Conservation (phyloP, 1,139 yeast species). For the Trichomonascaceae sp. region DNA sequence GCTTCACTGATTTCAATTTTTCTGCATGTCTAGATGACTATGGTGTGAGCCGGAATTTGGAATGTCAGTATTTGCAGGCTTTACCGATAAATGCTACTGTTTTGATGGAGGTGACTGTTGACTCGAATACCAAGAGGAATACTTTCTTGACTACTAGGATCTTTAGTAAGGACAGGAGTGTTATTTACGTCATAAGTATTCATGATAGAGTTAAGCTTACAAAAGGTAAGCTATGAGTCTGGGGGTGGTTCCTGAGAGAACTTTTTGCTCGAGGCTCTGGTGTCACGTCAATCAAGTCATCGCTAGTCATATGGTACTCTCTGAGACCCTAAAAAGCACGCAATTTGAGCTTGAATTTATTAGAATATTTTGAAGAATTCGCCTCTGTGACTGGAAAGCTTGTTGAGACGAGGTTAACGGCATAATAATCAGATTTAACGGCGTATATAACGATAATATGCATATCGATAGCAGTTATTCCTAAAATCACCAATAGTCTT, state of each 20-base stretch:
- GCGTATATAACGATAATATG: too few relatives aligned
- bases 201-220: slow-evolving; percentile 29
- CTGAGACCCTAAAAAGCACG: too few relatives aligned
- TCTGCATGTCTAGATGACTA: slow-evolving; percentile 14
- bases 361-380: too few relatives aligned
- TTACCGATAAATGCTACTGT: slow-evolving; percentile 25
- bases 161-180: slow-evolving; percentile 18
- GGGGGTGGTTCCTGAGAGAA: too few relatives aligned
- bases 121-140: slow-evolving; percentile 26
- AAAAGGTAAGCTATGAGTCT: slow-evolving; percentile 6
- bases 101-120: slow-evolving; percentile 20
- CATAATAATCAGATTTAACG: not conserved
- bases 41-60: slow-evolving; percentile 28
- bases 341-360: too few relatives aligned
- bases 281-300: too few relatives aligned
- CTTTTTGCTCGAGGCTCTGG: too few relatives aligned
- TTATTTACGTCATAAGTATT: slow-evolving; percentile 22
- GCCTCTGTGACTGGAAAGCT: not conserved
- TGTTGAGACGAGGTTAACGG: not conserved
- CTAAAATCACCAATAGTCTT: not conserved
- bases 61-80: slow-evolving; percentile 28
- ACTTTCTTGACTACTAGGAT: slow-evolving; percentile 20
- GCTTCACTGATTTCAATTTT: slow-evolving; percentile 13
- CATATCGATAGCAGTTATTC: not conserved
- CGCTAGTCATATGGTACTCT: too few relatives aligned